Base-by-base conservation (phyloP, 768 basidiomycete species). In the Fomitopsis pulvina region DNA sequence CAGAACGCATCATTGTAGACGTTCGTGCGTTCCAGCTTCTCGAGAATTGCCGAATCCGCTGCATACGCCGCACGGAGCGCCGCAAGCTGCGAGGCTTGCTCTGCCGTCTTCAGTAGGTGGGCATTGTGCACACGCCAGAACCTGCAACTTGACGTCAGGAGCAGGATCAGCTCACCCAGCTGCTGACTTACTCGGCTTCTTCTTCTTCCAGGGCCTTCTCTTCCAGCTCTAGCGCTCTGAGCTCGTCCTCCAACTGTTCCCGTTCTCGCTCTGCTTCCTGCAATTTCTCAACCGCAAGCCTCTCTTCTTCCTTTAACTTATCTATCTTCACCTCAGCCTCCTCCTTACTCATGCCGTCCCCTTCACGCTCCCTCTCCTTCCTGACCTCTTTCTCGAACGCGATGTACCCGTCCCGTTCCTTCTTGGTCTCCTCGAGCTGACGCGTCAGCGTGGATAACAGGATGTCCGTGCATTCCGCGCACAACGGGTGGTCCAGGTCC, bases 1-100 rank as follows among this genome's bases (percentile, higher is more conserved):
- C 91, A 93, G 62, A 96, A 96, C 0, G 92, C 89, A 59, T 96
- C 92, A 52, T 92, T 92, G 70, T 95, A 95, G 21, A 96, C 92
- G 61, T 96, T 96, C 2, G 92, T 92, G 46, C 86, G 79, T 62
- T 92, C 87, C 10, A 96, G 75, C 65, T 89, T 87, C 62, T 92
- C 89, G 14, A 89, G 74, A 3, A 83, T 84, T 10, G 76, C 78
- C 18, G 85, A 76, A 60, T 90, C 90, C 21, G 85, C 79, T 20
- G 83, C 81, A 57, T 91, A 89, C 6, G 88, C 85, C 9, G 87
- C 83, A 29, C 84, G 76, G 45, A 92, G 68, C 1, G 85, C 82
- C 21, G 85, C 79, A 37, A 87, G 66, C 57, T 87, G 83, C 16
- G 83, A 74, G 24, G 72, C 69, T 61, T 92, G 86, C 47, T 83